phyloP scores from a whole-genome alignment of 345 rosid species.

The Balakata baccata region DNA sequence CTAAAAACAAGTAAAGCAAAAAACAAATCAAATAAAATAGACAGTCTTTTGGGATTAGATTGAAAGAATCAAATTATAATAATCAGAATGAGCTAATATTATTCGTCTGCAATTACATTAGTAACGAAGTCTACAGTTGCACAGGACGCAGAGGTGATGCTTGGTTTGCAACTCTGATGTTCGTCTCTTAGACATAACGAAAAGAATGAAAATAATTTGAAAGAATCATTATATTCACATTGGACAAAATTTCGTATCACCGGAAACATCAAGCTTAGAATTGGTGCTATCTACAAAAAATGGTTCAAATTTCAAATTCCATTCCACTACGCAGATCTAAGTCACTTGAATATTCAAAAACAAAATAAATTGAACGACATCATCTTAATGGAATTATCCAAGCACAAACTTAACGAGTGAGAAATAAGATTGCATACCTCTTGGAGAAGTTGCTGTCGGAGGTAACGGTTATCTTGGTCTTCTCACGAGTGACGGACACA shows the following conservation, averaged over 20 bases:
- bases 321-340: background rate
- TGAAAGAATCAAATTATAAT: background rate
- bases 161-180: background rate
- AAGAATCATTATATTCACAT: background rate
- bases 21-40: too few relatives aligned
- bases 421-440: slow-evolving; percentile 29
- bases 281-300: background rate
- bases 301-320: background rate
- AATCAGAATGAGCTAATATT: background rate
- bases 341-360: background rate
- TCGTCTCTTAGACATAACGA: background rate
- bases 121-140: background rate
- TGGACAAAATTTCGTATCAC: background rate
- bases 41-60: background rate
- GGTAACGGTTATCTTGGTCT: slow-evolving; percentile 52
- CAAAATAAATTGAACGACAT: background rate
- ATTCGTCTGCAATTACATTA: background rate
- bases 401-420: background rate
- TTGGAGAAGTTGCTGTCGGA: slow-evolving; percentile 61
- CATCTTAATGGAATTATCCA: background rate
- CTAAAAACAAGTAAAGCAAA: too few relatives aligned
- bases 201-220: too few relatives aligned
- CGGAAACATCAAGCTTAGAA: too few relatives aligned
- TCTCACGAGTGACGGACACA: slow-evolving; percentile 43
- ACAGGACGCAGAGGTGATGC: background rate